Evolutionary conservation across 192 early-diverging fungal genomes (phyloP).

Genomic region (Dissophora globulifera): DNA sequence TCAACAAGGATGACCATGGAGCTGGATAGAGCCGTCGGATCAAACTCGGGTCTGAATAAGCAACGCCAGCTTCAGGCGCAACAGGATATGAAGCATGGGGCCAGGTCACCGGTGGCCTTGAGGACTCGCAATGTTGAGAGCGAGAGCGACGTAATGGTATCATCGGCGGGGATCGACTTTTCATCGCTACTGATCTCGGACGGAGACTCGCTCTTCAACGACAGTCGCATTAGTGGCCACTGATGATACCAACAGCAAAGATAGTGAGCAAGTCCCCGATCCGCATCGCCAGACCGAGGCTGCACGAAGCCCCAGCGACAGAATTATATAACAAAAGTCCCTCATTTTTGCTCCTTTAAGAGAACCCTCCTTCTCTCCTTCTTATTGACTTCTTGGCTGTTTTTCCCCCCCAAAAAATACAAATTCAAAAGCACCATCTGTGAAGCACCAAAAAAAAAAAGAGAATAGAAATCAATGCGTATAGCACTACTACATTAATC

Average conservation of each 20-base stretch:
- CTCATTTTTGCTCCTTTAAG: no score
- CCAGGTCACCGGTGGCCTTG: constrained; percentile 26
- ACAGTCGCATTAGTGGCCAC: background rate
- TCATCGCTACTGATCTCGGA: constrained; percentile 15
- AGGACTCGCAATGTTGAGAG: constrained; percentile 3
- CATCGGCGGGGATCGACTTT: background rate
- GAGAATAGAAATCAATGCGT: no score
- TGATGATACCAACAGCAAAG: background rate
- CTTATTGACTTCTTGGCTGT: no score
- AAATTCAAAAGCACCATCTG: no score
- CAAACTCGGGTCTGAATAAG: background rate
- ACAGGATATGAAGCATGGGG: constrained; percentile 6
- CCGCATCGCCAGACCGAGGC: no score
- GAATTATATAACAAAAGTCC: no score
- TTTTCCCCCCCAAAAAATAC: no score
- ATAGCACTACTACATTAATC: no score
- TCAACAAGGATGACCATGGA: background rate
- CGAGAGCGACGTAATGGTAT: background rate
- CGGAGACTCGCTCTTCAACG: background rate
- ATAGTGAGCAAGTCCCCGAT: no score
- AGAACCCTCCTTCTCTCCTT: no score
- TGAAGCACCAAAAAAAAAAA: no score
- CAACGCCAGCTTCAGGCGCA: constrained; percentile 3
- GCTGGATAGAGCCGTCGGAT: constrained; percentile 13
- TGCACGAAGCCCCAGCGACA: no score